Evolutionary conservation across 2,329 filamentous ascomycete species (phyloP), one percentile per base, ranked within the genome.

Genomic region (Drechslera avenae): DNA sequence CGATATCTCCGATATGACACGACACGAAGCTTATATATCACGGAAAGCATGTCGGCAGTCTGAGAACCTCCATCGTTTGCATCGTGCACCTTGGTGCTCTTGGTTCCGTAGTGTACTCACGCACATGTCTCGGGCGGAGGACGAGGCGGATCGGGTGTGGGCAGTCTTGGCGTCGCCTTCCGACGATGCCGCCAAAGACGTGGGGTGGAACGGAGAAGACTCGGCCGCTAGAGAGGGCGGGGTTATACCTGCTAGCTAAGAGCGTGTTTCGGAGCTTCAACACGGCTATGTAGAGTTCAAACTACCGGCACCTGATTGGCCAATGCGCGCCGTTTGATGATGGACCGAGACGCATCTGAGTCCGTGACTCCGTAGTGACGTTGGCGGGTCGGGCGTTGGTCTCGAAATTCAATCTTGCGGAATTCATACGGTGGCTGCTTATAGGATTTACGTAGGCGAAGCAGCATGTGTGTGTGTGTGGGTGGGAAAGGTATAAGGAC

Each of bases 141-240:
- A 28, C 8, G 21, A n/a, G 33, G n/a, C n/a, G 17, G 23, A 30
- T 51, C 48, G 43, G 48, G 21, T 47, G 45, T 36, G 28, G 48
- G 40, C 49, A 23, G 40, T 23, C 44, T 44, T 32, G 17, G 44
- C 44, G 37, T 33, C 50, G 44, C 30, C 41, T 43, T 44, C 52
- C 48, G 49, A 40, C 21, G 21, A 23, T 5, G 21, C 21, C 9
- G 21, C 9, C 9, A 28, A 42, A 19, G 36, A 37, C 13, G 30
- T 23, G 21, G 18, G 17, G 35, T 9, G 13, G 31, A 51, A 55
- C 62, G 62, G 62, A 56, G 60, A 39, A 57, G 53, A 55, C 46
- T 66, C 60, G 62, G 64, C 56, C 44, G 49, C 45, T 46, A 50
- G 40, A 39, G 14, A 39, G 46, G 52, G 65, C 62, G 64, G 64